These are phyloP conservation scores for Plasmodiophora brassicae DNA, from an alignment of 208 protist genomes.

Conservation along the genomic window DNA sequence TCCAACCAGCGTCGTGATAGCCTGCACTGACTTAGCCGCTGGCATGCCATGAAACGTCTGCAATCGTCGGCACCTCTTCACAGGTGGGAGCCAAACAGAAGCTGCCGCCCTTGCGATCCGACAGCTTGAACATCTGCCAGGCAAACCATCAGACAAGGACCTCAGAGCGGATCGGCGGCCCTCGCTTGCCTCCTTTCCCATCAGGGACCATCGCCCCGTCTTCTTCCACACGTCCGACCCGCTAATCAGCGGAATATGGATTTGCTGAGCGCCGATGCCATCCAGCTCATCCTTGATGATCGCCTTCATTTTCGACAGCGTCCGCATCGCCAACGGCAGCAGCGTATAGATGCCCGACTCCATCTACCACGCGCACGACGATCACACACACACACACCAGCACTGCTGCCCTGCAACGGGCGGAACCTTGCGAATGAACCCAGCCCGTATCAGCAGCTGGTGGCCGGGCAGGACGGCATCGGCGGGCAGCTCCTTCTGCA, in stretches of 20 bases:
- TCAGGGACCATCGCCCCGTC: background rate
- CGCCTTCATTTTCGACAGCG: background rate
- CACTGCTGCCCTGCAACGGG: background rate
- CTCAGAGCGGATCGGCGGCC: background rate
- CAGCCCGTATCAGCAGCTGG: background rate
- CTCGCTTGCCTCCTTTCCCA: background rate
- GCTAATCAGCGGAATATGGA: background rate
- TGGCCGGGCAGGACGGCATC: background rate
- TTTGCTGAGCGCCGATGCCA: background rate
- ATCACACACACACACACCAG: background rate
- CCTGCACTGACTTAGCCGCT: background rate
- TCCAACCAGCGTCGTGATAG: background rate
- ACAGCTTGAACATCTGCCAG: background rate
- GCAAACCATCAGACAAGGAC: background rate
- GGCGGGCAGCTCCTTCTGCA: background rate
- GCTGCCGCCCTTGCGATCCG: background rate
- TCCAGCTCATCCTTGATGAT: background rate
- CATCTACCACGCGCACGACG: background rate
- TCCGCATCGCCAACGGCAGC: background rate
- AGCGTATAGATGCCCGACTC: background rate
- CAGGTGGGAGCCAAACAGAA: slow-evolving; percentile 16
- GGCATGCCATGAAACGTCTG: background rate
- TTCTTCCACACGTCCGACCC: background rate
- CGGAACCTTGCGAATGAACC: background rate
- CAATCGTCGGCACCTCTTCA: background rate